Evolutionary conservation across 768 basidiomycete genomes (phyloP), one percentile per base, ranked within the genome.

Genomic region (Lentinula sp.): DNA sequence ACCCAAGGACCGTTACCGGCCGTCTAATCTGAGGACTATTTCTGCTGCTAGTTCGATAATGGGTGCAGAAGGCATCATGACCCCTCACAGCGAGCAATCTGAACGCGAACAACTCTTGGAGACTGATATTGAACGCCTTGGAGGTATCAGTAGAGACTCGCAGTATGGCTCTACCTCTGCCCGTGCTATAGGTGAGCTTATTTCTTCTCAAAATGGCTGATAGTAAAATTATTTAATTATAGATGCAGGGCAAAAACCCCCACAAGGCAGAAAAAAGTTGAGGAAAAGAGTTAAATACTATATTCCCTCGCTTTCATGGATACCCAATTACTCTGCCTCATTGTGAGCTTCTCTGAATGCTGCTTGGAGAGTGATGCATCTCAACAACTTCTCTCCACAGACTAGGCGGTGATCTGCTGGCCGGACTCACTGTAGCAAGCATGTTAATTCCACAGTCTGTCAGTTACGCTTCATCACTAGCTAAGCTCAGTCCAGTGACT

Each of bases 371-470:
- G 35, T 16, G 23, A 5, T 32, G 4, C 36, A n/a, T 20, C 23
- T 45, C n/a, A 18, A 4, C 10, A 16, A 6, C 8, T 28, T 18
- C 18, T 18, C 28, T 15, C 60, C 65, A 18, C 62, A 78, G 77
- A 46, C 68, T 78, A 42, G 72, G 72, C 41, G 79, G 73, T 32
- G 93, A 95, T 71, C 66, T 92, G n/a, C 77, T 93, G 0, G 92
- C 91, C 32, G 95, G 95, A 16, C 68, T 94, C 33, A 94, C 94
- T 0, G 86, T 97, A 8, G 89, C 90, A 18, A 87, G 85, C 55
- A 89, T 92, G 81, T 79, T 92, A 48, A 89, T 92, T 68, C 90
- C 91, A 6, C 88, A 92, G 71, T 91, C 92, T 1, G 90, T 97
- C 70, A 93, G 91, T 71, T 97, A 98, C 68, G 95, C 93, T 7